Evolutionary conservation across 176 grass and related monocot genomes (phyloP).

Genomic region (Puya raimondii): DNA sequence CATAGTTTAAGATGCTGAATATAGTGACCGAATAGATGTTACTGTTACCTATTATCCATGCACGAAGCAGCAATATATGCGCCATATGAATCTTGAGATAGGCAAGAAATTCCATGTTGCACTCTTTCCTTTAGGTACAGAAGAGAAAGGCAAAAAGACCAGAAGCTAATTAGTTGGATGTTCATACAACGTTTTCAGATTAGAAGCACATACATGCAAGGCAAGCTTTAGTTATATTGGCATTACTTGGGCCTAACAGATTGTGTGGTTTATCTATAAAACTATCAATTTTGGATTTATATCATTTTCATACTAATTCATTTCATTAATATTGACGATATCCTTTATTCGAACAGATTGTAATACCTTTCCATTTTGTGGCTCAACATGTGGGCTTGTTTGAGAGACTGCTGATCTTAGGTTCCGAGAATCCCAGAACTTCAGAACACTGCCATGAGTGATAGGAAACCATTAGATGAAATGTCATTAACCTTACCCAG

Average conservation of each 20-base stretch:
- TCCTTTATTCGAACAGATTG: background rate
- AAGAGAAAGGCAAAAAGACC: conserved; percentile 8
- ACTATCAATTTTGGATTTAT: background rate
- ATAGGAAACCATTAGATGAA: conserved; percentile 5
- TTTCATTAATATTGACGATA: too few species aligned
- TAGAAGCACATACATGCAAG: background rate
- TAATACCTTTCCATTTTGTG: conserved; percentile 39
- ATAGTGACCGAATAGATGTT: background rate
- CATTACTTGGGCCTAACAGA: background rate
- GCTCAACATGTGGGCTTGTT: conserved; percentile 35
- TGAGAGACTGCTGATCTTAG: conserved; percentile 51
- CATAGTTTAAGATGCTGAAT: background rate
- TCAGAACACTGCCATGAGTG: conserved; percentile 53
- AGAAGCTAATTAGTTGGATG: too few species aligned
- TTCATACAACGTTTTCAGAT: too few species aligned
- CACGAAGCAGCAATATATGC: conserved; percentile 68
- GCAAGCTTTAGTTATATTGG: background rate
- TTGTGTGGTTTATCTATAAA: background rate
- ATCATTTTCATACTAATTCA: background rate
- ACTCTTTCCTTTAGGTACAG: conserved; percentile 42
- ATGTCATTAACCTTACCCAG: background rate
- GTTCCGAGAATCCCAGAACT: conserved; percentile 88
- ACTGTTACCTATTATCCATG: conserved; percentile 78
- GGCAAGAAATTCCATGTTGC: conserved; percentile 80
- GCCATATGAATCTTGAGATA: conserved; percentile 81